Conservation (phyloP, 2,329 filamentous ascomycete species). For the Penicillium sp. region DNA sequence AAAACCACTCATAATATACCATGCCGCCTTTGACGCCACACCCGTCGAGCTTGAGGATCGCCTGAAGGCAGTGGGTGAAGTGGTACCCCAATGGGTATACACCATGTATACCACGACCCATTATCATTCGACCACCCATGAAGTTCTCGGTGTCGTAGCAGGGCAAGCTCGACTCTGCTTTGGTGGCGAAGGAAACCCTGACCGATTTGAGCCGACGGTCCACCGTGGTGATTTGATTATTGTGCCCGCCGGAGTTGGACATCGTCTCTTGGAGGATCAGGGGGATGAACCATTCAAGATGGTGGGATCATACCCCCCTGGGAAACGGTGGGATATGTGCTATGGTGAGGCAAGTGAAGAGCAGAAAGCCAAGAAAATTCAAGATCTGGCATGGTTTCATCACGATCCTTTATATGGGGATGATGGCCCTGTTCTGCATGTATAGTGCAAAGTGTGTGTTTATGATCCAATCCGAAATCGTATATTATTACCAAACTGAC, state of each 20-base stretch:
- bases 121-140: constrained; percentile 70
- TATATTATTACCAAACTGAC: neutral
- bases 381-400: constrained; percentile 59
- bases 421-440: constrained; percentile 55
- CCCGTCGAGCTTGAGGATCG: constrained; percentile 61
- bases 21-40: constrained; percentile 57
- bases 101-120: constrained; percentile 69
- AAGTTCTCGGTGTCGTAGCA: constrained; percentile 64
- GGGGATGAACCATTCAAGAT: constrained; percentile 60
- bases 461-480: constrained; percentile 7
- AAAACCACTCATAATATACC: constrained; percentile 69
- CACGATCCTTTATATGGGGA: constrained; percentile 64
- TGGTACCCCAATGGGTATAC: constrained; percentile 68
- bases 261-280: constrained; percentile 63
- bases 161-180: constrained; percentile 67
- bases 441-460: constrained; percentile 24
- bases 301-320: constrained; percentile 67
- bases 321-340: constrained; percentile 70
- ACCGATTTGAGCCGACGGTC: constrained; percentile 59
- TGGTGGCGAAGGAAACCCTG: constrained; percentile 65
- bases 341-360: constrained; percentile 65
- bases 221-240: constrained; percentile 65
- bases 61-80: constrained; percentile 57
- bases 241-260: constrained; percentile 67
- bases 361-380: constrained; percentile 55